These are phyloP conservation scores for Sarocladium brachiariae DNA, from an alignment of 2,329 filamentous ascomycete genomes.

Conservation along the genomic window DNA sequence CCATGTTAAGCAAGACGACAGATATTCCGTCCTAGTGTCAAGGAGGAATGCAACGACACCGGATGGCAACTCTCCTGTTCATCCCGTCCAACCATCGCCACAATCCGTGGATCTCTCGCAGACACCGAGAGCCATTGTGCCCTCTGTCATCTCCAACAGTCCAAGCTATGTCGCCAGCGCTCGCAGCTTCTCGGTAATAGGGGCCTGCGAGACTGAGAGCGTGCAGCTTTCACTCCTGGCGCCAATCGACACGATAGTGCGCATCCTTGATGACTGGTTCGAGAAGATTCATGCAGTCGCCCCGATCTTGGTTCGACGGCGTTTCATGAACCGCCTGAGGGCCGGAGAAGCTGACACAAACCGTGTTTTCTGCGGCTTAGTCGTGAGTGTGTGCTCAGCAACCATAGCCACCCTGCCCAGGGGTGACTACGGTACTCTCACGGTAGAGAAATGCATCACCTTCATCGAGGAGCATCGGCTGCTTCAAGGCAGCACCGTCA, in stretches of 20 bases:
- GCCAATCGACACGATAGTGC: not conserved
- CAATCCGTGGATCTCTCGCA: not conserved
- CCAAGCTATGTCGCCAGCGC: not conserved
- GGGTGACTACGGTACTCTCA: constrained; percentile 20
- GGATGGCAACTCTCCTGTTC: not conserved
- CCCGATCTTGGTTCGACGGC: constrained; percentile 25
- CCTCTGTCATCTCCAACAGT: not conserved
- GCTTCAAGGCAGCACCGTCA: constrained; percentile 12
- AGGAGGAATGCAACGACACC: too few species aligned
- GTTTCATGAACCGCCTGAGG: constrained; percentile 21
- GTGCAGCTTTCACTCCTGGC: not conserved
- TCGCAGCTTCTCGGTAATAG: not conserved
- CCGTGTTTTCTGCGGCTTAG: constrained; percentile 24
- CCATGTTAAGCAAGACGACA: too few species aligned
- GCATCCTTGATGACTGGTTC: constrained; percentile 28
- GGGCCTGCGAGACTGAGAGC: not conserved
- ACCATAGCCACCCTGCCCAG: constrained; percentile 25
- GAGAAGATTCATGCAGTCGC: constrained; percentile 27
- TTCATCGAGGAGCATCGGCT: constrained; percentile 23
- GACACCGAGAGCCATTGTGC: not conserved
- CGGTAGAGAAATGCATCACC: constrained; percentile 21
- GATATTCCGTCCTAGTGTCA: too few species aligned
- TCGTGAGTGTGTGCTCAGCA: constrained; percentile 28
- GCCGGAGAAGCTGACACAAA: constrained; percentile 20
- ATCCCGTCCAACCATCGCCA: not conserved